Conservation (phyloP, 116 monocot genomes). For the Dioscorea cayenensis region DNA sequence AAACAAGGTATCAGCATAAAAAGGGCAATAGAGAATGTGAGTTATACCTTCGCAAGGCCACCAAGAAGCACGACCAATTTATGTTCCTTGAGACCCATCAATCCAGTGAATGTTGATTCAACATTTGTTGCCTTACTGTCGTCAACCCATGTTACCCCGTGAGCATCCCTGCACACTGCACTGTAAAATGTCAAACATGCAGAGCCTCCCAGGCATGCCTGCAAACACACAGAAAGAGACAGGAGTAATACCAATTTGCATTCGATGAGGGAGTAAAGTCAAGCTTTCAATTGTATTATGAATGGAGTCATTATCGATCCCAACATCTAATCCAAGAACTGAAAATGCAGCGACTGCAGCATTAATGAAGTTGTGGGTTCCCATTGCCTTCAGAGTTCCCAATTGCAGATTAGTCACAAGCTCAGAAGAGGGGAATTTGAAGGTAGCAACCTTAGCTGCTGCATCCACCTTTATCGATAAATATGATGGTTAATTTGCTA, state of each 20-base stretch:
- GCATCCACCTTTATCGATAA: slow-evolving; percentile 19
- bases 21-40: background rate
- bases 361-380: slow-evolving; percentile 34
- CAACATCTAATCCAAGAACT: slow-evolving; percentile 36
- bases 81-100: slow-evolving; percentile 31
- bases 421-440: slow-evolving; percentile 7
- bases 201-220: background rate
- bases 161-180: slow-evolving; percentile 32
- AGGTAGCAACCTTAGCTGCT: slow-evolving; percentile 22
- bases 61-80: slow-evolving; percentile 41
- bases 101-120: slow-evolving; percentile 31
- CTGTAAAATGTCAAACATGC: background rate
- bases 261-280: slow-evolving; percentile 35
- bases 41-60: slow-evolving; percentile 36
- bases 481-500: background rate
- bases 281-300: slow-evolving; percentile 16
- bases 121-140: slow-evolving; percentile 53
- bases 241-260: slow-evolving; percentile 32
- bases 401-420: slow-evolving; percentile 12
- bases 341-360: slow-evolving; percentile 35
- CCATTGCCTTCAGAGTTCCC: slow-evolving; percentile 29
- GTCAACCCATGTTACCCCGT: slow-evolving; percentile 39
- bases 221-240: no score
- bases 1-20: background rate
- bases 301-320: slow-evolving; percentile 18